Evolutionary conservation across 75 land plant species (phyloP), one percentile per base, ranked within the genome.

Genomic region (Azolla pinnata): DNA sequence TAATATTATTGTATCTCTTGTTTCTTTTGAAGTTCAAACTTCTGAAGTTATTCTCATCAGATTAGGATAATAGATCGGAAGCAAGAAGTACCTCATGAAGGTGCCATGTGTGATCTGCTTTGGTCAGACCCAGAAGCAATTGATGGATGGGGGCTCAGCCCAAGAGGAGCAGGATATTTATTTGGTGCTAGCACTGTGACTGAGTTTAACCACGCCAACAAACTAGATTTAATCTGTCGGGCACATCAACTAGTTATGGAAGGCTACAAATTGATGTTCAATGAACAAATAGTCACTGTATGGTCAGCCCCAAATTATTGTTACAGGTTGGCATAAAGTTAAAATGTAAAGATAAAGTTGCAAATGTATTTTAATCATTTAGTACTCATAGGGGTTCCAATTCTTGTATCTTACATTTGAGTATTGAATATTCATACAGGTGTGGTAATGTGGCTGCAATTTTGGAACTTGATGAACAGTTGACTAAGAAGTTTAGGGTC

Each of bases 221-320:
- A 95, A 40, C 83, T 85, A 45, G 99, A 95, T 44, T 77, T 79
- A 33, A 95, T 95, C 19, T 95, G 99, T 48, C 91, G 99, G 52
- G 99, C 99, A 18, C 99, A 95, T 73, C 99, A 95, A 40, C 59
- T 95, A 71, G 99, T 95, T 23, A 95, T 95, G 99, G 99, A 95
- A 71, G 99, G 99, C 10, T 95, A 85, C 60, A 89, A 90, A 62
- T 89, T 90, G 99, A 95, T 95, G 99, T 95, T 95, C 49, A 83
- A 90, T 59, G 74, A 83, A 23, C 96, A 86, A 71, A 84, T 95
- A 60, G 97, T 95, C 24, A 95, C 99, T 14, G 99, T 95, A 5
- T 95, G 99, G 99, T 95, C 99, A 29, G 99, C 99, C 52, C 99
- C 99, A 56, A 95, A 95, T 76, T 95, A 95, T 48, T 95, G 99